Evolutionary conservation across 177 flowering plant species (phyloP), one percentile per base, ranked within the genome.

Genomic region (Vitis hybrid): DNA sequence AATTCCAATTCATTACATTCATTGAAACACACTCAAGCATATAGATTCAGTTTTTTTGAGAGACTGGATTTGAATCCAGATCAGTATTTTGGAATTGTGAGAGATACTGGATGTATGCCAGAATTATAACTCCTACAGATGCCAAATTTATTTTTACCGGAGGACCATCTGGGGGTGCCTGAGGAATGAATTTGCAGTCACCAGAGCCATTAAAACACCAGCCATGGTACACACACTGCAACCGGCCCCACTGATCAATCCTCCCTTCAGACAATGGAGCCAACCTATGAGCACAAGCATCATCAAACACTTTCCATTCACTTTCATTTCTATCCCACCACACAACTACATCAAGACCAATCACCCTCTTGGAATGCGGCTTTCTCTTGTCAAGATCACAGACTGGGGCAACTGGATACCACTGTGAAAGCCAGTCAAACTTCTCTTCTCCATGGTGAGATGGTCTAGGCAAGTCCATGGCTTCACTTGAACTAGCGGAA

Each of bases 221-320:
- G 3, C 97, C 98, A 77, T 94, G 98, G 72, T 94, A 92, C 57
- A 90, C 97, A 72, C 97, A 94, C 79, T 94, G 98, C 81, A 94
- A 73, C 70, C 98, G 79, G 0, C 98, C 97, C 91, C 89, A 85
- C 64, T 87, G 88, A 80, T 92, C 98, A 55, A 94, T 90, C 77
- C 97, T 76, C 3, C 98, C 98, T 74, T 94, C 97, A 4, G 97
- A 92, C 65, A 94, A 69, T 1, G 90, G 93, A 55, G 98, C 98
- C 78, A 94, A 76, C 49, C 98, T 79, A 73, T 94, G 98, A 29
- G 98, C 97, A 73, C 98, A 94, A 58, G 70, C 18, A 75, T 94
- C 97, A 66, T 88, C 90, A 70, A 92, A 86, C 61, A 92, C 98
- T 75, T 87, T 86, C 98, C 98, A 94, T 49, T 71, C 81, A 69